Percentiles rank a stretch among this genome's conserved stretches.
Conservation (phyloP, 78 protist genomes). For the Salpingoeca rosetta region DNA sequence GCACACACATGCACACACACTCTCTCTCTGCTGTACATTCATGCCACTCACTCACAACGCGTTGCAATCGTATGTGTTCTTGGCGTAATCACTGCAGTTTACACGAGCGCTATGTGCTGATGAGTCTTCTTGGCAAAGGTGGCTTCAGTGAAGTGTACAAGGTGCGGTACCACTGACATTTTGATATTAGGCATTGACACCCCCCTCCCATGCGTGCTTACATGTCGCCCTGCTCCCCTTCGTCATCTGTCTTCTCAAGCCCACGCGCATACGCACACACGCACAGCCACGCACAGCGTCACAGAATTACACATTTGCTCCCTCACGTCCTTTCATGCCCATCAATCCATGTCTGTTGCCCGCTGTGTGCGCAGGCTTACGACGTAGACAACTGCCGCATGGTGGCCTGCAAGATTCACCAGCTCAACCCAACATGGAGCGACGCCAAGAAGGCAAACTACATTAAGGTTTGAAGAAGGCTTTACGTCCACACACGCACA, state of each 20-base stretch:
- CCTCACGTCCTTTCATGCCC: too few relatives aligned
- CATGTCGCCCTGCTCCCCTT: too few relatives aligned
- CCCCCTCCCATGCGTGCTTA: too few relatives aligned
- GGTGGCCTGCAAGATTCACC: conserved; percentile 89
- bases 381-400: conserved; percentile 32
- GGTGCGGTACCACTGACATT: too few relatives aligned
- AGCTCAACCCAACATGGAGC: conserved; percentile 54
- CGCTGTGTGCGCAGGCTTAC: conserved; percentile 33
- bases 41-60: too few relatives aligned
- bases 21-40: too few relatives aligned
- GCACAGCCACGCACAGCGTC: too few relatives aligned
- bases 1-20: not conserved
- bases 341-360: not conserved
- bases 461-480: conserved; percentile 4
- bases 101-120: conserved; percentile 51
- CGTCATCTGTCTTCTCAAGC: too few relatives aligned
- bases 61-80: too few relatives aligned
- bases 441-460: conserved; percentile 37
- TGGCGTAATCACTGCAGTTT: not conserved
- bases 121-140: conserved; percentile 65
- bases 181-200: too few relatives aligned
- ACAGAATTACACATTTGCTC: too few relatives aligned
- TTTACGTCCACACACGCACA: too few relatives aligned
- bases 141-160: conserved; percentile 76
- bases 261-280: not conserved